Evolutionary conservation across 2,329 filamentous ascomycete species (phyloP).

Genomic region (Pseudomassariella vexata): DNA sequence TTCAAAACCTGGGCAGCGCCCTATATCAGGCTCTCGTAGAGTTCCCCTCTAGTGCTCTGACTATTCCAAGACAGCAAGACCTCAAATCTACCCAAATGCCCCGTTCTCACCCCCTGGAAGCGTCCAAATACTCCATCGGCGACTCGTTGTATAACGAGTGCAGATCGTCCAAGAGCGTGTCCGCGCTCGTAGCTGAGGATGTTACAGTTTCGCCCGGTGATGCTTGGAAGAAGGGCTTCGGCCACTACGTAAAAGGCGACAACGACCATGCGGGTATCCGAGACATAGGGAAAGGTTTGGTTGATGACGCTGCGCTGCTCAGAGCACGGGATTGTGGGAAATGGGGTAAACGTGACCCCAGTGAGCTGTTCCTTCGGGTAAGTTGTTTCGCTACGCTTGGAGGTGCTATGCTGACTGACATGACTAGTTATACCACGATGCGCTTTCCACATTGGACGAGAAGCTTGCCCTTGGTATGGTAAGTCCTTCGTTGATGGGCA

Average conservation of each 20-base stretch:
- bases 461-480: conserved; percentile 45
- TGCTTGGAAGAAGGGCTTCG: conserved; percentile 52
- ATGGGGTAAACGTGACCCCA: conserved; percentile 60
- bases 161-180: no score
- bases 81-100: conserved; percentile 5
- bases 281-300: conserved; percentile 15
- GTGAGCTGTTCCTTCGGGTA: conserved; percentile 60
- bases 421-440: conserved; percentile 57
- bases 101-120: not conserved
- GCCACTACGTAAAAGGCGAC: conserved; percentile 10
- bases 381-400: conserved; percentile 9
- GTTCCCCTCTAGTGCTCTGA: conserved; percentile 23
- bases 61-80: conserved; percentile 16
- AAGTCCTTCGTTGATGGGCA: conserved; percentile 46
- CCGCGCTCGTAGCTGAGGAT: conserved; percentile 47
- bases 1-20: conserved; percentile 7
- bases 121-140: no score
- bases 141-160: no score
- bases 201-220: conserved; percentile 46
- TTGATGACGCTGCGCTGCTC: conserved; percentile 37
- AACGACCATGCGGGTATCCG: conserved; percentile 7
- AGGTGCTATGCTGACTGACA: not conserved
- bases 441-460: conserved; percentile 48
- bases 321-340: conserved; percentile 56
- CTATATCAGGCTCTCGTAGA: conserved; percentile 23